Base-by-base conservation (phyloP, 805 yeast species). In the Torulaspora franciscae region DNA sequence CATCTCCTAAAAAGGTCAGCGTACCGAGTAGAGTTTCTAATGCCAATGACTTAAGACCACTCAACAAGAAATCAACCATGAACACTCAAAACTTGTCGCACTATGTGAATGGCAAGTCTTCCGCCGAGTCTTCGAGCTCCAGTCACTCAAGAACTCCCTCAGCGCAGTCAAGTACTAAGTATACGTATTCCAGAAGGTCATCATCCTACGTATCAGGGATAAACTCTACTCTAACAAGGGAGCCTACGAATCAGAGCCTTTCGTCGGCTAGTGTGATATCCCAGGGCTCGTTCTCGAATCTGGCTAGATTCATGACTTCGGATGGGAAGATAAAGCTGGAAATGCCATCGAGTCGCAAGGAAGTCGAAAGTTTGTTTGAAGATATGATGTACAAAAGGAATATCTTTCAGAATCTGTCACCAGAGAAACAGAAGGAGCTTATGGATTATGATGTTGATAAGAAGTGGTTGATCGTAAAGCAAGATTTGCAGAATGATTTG, bases 381-480 rank as follows among this genome's bases (percentile, higher is more conserved):
- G 89, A 83, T 47, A 76, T 90, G 49, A 84, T 90, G 91, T 81
- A 78, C 42, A 80, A 81, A 55, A 77, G 96, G 57, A 95, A 90
- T 61, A 58, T 64, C 13, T 84, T 87, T 65, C 79, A 74, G 49
- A 67, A 73, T 33, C 68, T 84, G 26, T 86, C 96, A 0, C 78
- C 77, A 22, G 77, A 76, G 41, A 95, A 93, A 3, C 81, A 81
- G 52, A 75, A 72, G 45, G 93, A 86, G 58, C 80, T 91, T 85
- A 72, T 79, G 57, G 76, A 75, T 54, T 89, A 84, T 59, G 77
- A 84, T 34, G 69, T 78, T 0, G 86, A 83, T 39, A 86, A 88
- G 56, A 91, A 91, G 66, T 89, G 96, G 95, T 81, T 86, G 83
- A 73, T 90, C 52, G 83, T 90, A 32, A 80, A 84, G 52, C 97